phyloP scores from a whole-genome alignment of 768 basidiomycete species.

The Rhodotorula toruloides region DNA sequence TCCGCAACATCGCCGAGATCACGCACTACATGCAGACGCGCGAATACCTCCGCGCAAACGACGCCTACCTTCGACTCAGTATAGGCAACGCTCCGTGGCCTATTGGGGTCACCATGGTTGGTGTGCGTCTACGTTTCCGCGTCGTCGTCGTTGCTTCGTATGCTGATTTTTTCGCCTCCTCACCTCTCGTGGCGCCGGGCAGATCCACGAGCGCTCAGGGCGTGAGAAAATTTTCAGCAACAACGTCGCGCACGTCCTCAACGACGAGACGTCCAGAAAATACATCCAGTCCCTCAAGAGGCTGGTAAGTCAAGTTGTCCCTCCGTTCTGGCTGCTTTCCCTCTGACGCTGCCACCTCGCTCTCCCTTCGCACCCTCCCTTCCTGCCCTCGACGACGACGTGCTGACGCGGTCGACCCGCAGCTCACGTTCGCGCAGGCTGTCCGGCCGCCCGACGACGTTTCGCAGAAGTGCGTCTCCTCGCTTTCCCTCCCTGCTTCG shows the following conservation, averaged over 20 bases:
- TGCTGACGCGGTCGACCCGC: too few relatives aligned
- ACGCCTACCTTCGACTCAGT: slow-evolving; percentile 90
- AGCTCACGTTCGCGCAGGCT: slow-evolving; percentile 37
- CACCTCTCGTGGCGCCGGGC: background rate
- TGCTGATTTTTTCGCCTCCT: background rate
- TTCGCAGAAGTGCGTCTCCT: slow-evolving; percentile 22
- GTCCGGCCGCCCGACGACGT: slow-evolving; percentile 30
- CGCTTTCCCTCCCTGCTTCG: background rate
- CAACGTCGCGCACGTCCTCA: slow-evolving; percentile 94
- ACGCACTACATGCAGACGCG: slow-evolving; percentile 94
- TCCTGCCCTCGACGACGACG: too few relatives aligned
- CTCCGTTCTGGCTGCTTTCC: background rate
- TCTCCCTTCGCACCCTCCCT: too few relatives aligned
- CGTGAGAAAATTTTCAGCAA: slow-evolving; percentile 96
- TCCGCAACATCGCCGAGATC: slow-evolving; percentile 77
- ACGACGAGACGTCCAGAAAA: slow-evolving; percentile 97
- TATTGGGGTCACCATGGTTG: slow-evolving; percentile 99
- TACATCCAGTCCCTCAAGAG: slow-evolving; percentile 97
- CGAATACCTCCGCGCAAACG: slow-evolving; percentile 91
- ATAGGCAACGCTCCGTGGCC: slow-evolving; percentile 99
- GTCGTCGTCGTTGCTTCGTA: background rate
- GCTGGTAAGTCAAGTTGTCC: slow-evolving; percentile 61
- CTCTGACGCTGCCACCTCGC: background rate
- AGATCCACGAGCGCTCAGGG: slow-evolving; percentile 92
- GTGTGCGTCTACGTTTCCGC: slow-evolving; percentile 42